Evolutionary conservation across 176 grass and related monocot genomes (phyloP), one percentile per base, ranked within the genome.

Genomic region (Rhynchospora pubera): DNA sequence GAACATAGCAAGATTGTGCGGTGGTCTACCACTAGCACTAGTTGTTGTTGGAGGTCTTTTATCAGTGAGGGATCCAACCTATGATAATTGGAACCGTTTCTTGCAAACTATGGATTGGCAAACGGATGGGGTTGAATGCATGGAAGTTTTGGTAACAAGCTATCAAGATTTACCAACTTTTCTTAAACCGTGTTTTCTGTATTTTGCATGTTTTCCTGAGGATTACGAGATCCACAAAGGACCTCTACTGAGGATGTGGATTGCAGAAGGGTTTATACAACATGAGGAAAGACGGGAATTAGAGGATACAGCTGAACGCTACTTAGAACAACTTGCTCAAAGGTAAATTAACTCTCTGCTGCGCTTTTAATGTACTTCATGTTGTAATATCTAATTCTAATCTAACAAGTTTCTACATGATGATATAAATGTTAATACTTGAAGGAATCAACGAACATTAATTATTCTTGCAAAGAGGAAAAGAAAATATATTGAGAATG

Each of bases 121-220:
- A 56, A 13, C 12, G 0, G n/a, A 51, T 24, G 9, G 42, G 4
- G 18, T 16, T 8, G 43, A 70, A 57, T 52, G 42, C 16, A 16
- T 48, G 0, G 2, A 15, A 11, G 24, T 83, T 18, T 18, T 83
- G 5, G 15, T 9, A 7, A 22, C 51, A 21, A 83, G 80, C 26
- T 83, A 83, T 50, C 18, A 55, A 13, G 62, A 83, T 53, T 42
- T 83, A 51, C 62, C 62, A 18, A 4, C 68, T 67, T 50, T 1
- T 26, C 50, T 83, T 13, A 83, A 83, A 70, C 11, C 62, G 21
- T 83, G 62, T 18, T 83, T 30, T 62, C 77, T 80, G 9, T 80
- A 80, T 24, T 18, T 80, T 6, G 77, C 77, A 62, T 80, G 55
- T 60, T 80, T 80, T 59, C 77, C 77, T 12, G 55, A 80, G 55